Evolutionary conservation across 2,329 filamentous ascomycete species (phyloP), one percentile per base, ranked within the genome.

Genomic region (Ceratocystis diversiconidia): DNA sequence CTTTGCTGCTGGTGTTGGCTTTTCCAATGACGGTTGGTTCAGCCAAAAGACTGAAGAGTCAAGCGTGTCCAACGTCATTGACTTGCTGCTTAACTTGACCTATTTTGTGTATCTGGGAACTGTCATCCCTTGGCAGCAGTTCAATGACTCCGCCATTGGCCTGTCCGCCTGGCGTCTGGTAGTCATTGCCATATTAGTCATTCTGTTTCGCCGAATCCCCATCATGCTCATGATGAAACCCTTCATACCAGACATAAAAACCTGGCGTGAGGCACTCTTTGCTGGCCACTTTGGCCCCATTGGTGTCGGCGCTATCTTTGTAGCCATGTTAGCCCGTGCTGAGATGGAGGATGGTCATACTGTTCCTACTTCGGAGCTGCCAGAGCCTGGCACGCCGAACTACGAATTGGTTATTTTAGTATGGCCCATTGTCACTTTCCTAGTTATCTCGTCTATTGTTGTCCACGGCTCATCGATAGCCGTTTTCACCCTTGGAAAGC

Each of bases 1-100:
- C 48, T 99, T 99, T 72, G 87, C 92, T 15, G 90, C 89, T 65
- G 94, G 94, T 66, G 94, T 99, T n/a, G 94, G 94, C 65, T 99
- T 99, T 79, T 96, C 92, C 71, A 99, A 99, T 75, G 94, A 99
- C 73, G 94, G 94, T 70, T 99, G 94, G 94, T 99, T 99, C 72
- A 89, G 89, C 17, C 89, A 96, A 73, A 96, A 96, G 80, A 99
- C 94, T 0, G 94, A 99, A 73, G 94, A 99, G 75, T 92, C 94
- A 0, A 94, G 97, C 74, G 94, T 99, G 8, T 97, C 92, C 74
- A 97, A 99, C 84, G 94, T 99, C 73, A 99, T 99, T 72, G 94
- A 99, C 79, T 76, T 99, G 74, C 79, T 99, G 68, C 86, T 99
- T 78, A 99, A 99, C 76, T 83, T 99, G 85, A 84, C 92, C 2